These are phyloP conservation scores for Entonaema liquescens DNA, from an alignment of 495 filamentous ascomycete genomes.

Conservation along the genomic window DNA sequence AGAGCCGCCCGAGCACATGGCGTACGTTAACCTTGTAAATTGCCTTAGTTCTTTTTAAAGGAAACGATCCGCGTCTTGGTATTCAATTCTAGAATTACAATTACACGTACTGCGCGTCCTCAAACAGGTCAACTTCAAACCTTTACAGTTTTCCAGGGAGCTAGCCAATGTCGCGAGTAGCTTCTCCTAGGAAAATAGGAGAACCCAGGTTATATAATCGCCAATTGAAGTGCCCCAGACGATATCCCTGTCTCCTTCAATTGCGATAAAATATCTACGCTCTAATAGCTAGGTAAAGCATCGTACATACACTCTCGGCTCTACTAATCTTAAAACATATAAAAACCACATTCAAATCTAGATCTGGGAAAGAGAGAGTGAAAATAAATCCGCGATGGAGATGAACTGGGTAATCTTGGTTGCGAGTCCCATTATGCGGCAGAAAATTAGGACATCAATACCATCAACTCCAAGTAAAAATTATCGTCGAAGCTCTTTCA, in stretches of 20 bases:
- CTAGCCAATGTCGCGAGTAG: conserved; percentile 7
- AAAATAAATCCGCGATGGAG: background rate
- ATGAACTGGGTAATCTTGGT: background rate
- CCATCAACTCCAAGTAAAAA: background rate
- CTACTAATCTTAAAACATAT: background rate
- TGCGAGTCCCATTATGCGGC: background rate
- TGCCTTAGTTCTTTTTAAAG: conserved; percentile 11
- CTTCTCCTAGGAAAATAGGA: background rate
- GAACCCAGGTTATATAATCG: background rate
- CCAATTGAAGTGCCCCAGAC: background rate
- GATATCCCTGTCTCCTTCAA: background rate
- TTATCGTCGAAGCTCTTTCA: background rate
- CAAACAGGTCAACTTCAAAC: conserved; percentile 25
- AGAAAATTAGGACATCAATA: background rate
- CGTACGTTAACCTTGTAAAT: background rate
- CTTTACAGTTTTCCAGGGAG: conserved; percentile 10
- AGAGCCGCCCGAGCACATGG: no score
- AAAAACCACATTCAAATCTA: no score
- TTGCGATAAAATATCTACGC: background rate
- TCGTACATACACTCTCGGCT: background rate
- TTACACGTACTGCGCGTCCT: background rate
- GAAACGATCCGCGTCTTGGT: conserved; percentile 21
- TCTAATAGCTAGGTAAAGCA: background rate
- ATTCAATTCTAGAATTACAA: conserved; percentile 28
- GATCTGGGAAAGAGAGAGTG: no score